A percentile compares a stretch with the other conserved stretches of the same genome.
These are phyloP conservation scores for Sugiyamaella smithiae DNA, from an alignment of 805 yeast species.

Conservation along the genomic window DNA sequence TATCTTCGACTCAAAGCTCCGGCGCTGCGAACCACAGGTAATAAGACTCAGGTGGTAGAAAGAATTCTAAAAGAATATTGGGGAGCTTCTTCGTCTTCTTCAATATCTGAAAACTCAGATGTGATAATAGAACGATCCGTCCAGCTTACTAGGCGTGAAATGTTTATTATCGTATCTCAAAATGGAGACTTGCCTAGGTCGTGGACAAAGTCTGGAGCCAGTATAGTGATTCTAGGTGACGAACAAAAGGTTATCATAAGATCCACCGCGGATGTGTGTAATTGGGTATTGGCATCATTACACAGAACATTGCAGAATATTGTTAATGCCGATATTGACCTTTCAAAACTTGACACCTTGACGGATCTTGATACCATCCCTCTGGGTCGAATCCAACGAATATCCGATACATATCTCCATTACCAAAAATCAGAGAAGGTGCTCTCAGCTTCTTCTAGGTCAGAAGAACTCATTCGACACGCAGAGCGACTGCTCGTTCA, in stretches of 20 bases:
- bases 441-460: conserved; percentile 20
- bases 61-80: conserved; percentile 38
- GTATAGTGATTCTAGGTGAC: conserved; percentile 37
- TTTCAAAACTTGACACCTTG: conserved; percentile 23
- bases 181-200: conserved; percentile 41
- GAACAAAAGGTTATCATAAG: conserved; percentile 36
- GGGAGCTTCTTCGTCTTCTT: conserved; percentile 31
- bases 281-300: conserved; percentile 45
- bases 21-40: background rate
- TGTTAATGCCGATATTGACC: conserved; percentile 35
- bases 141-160: conserved; percentile 37
- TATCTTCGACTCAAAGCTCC: conserved; percentile 13
- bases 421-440: conserved; percentile 12
- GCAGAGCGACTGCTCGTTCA: conserved; percentile 26
- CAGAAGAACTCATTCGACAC: conserved; percentile 15
- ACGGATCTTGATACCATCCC: conserved; percentile 18
- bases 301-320: conserved; percentile 34
- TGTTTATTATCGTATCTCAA: conserved; percentile 41
- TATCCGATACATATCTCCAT: conserved; percentile 30
- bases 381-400: conserved; percentile 28
- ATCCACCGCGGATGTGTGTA: conserved; percentile 43
- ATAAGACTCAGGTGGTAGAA: conserved; percentile 28
- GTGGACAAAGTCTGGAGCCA: conserved; percentile 43
- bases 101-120: conserved; percentile 33
- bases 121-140: conserved; percentile 36